Base-by-base conservation (phyloP, 176 grass and related monocot genomes). In the Raddia distichophylla region DNA sequence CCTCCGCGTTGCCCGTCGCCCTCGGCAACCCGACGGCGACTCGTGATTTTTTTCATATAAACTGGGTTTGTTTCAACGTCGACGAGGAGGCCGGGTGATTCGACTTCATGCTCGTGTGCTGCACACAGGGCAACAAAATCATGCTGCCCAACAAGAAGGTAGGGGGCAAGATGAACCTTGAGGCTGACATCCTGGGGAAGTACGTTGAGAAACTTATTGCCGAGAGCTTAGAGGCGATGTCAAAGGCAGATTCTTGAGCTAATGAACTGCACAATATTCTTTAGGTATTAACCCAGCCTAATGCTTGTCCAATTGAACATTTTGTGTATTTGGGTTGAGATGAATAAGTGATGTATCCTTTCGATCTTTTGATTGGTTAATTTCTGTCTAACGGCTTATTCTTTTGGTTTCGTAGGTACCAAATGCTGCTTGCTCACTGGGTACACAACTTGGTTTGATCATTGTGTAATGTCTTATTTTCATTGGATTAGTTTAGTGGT, bases 71-170 rank as follows among this genome's bases (percentile, higher is more conserved):
- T 27, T 27, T 94, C 50, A 80, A 82, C 2, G 95, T 98, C 1
- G 75, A 94, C 9, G 95, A 98, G 53, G 81, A 89, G 18, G 92
- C 52, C 0, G 84, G 88, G 6, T 90, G 90, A 86, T 98, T 98
- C n/a, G 88, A 98, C 66, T 94, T 98, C 88, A 98, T 94, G 95
- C 83, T 98, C 8, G 92, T 98, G n/a, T 75, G 92, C 58, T 98
- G 94, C 86, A 98, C 90, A 0, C 95, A 98, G 78, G 90, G 94
- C 35, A 98, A 98, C 82, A 85, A 27, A 27, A 27, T 98, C 35
- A 88, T 91, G 49, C 91, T 98, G 75, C 92, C 92, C 0, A 77
- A 2, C 74, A 94, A 98, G 83, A 94, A 98, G 88, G 92, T 94
- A 0, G 90, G 90, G 0, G 90, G 91, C 49, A 98, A 89, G 92